These are phyloP conservation scores for Globisporangium megalacanthum DNA, from an alignment of 352 stramenopile genomes.

Conservation along the genomic window DNA sequence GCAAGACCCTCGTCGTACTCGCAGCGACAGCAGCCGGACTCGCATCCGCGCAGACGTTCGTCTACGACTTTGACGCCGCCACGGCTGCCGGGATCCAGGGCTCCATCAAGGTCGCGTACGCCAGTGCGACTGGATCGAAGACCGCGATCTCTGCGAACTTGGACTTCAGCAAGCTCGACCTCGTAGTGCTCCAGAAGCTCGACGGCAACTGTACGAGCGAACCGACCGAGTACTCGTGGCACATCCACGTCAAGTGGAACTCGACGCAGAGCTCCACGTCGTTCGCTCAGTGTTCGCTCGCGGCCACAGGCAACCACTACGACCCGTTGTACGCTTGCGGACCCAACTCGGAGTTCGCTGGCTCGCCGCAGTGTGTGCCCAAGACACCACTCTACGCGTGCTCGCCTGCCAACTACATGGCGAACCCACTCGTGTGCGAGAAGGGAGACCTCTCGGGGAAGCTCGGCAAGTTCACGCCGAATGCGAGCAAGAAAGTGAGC, in stretches of 20 bases:
- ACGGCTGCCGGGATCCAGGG: slow-evolving; percentile 33
- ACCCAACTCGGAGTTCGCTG: slow-evolving; percentile 41
- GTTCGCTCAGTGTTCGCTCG: slow-evolving; percentile 33
- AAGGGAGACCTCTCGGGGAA: slow-evolving; percentile 57
- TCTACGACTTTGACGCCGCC: slow-evolving; percentile 42
- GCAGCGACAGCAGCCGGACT: slow-evolving; percentile 23
- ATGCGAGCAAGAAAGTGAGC: slow-evolving; percentile 10
- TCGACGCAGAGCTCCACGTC: slow-evolving; percentile 19
- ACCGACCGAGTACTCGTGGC: slow-evolving; percentile 23
- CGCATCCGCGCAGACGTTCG: slow-evolving; percentile 4
- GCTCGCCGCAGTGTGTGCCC: slow-evolving; percentile 27
- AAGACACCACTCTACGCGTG: slow-evolving; percentile 38
- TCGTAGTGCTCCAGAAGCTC: slow-evolving; percentile 23
- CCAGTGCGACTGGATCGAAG: slow-evolving; percentile 22
- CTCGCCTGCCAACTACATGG: slow-evolving; percentile 27
- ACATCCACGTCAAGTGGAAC: slow-evolving; percentile 32
- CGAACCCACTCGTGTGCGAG: slow-evolving; percentile 37
- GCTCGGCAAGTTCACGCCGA: slow-evolving; percentile 29
- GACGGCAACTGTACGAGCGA: slow-evolving; percentile 30
- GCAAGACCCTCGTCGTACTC: slow-evolving; percentile 1
- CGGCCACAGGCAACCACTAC: slow-evolving; percentile 46
- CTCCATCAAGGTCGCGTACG: slow-evolving; percentile 37
- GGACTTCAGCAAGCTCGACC: slow-evolving; percentile 40
- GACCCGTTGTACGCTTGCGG: slow-evolving; percentile 48
- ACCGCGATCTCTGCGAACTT: slow-evolving; percentile 31